These are phyloP conservation scores for Panicum virgatum DNA, from an alignment of 202 grass and related monocot genomes.

Conservation along the genomic window DNA sequence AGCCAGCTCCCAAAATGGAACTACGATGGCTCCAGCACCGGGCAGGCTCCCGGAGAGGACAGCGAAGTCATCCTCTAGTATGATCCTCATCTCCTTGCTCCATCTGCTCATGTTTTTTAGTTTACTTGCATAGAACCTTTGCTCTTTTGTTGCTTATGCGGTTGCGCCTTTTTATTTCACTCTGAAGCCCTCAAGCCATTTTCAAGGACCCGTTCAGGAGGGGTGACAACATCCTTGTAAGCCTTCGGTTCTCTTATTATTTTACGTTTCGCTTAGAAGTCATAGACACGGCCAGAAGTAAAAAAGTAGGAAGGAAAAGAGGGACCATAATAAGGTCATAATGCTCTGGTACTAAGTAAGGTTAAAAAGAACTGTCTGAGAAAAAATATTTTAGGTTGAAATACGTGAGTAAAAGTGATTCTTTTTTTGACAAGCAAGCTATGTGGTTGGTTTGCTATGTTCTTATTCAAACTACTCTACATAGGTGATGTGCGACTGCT, in stretches of 20 bases:
- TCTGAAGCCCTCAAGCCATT: slow-evolving; percentile 83
- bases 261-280: slow-evolving; percentile 7
- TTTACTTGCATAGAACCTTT: background rate
- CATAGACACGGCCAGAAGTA: background rate
- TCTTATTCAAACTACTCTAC: slow-evolving; percentile 11
- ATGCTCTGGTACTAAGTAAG: background rate
- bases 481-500: slow-evolving; percentile 97
- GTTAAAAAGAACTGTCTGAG: background rate
- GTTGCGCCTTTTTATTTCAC: background rate
- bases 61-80: slow-evolving; percentile 88
- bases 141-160: slow-evolving; percentile 29
- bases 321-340: background rate
- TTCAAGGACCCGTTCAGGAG: slow-evolving; percentile 97
- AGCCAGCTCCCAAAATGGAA: slow-evolving; percentile 79
- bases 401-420: background rate
- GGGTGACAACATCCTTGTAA: slow-evolving; percentile 95
- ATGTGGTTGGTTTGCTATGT: background rate
- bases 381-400: slow-evolving; percentile 5
- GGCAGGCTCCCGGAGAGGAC: slow-evolving; percentile 69
- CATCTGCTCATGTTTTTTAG: background rate
- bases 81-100: slow-evolving; percentile 1
- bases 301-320: background rate
- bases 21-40: slow-evolving; percentile 79
- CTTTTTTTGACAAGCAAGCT: slow-evolving; percentile 6
- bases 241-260: background rate